These are phyloP conservation scores for Aspergillus indologenus DNA, from an alignment of 495 filamentous ascomycete species.

Conservation along the genomic window DNA sequence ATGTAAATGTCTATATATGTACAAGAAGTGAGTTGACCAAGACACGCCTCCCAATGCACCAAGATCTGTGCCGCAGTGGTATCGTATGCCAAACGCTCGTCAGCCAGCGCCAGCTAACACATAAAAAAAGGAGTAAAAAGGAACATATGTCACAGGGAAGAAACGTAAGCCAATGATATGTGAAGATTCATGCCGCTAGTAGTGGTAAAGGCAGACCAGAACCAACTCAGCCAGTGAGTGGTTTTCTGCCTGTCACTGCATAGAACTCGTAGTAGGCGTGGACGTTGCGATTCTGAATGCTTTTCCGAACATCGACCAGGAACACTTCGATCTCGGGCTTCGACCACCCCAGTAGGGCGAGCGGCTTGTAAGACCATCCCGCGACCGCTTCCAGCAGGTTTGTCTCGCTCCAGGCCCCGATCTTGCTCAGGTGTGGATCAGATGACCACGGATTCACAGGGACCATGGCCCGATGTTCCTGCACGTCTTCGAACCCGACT, in stretches of 20 bases:
- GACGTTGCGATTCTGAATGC: slow-evolving; percentile 50
- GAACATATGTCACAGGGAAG: neutral
- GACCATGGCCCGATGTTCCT: slow-evolving; percentile 52
- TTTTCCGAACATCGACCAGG: slow-evolving; percentile 55
- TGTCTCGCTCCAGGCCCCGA: slow-evolving; percentile 44
- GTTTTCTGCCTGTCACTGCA: slow-evolving; percentile 56
- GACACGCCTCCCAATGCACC: slow-evolving; percentile 18
- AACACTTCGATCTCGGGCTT: slow-evolving; percentile 55
- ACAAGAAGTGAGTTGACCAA: slow-evolving; percentile 12
- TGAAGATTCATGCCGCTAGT: slow-evolving; percentile 9
- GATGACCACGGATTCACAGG: slow-evolving; percentile 60
- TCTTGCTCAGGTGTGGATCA: slow-evolving; percentile 48
- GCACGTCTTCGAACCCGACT: slow-evolving; percentile 62
- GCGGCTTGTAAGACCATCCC: slow-evolving; percentile 47
- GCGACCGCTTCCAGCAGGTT: slow-evolving; percentile 44
- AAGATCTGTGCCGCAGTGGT: slow-evolving; percentile 26
- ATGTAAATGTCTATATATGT: neutral
- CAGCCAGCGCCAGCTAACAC: slow-evolving; percentile 15
- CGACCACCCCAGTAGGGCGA: slow-evolving; percentile 44
- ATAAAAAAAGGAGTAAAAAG: slow-evolving; percentile 6
- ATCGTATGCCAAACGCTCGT: slow-evolving; percentile 34
- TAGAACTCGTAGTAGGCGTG: slow-evolving; percentile 55
- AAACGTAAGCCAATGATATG: too few relatives aligned
- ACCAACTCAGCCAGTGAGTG: slow-evolving; percentile 23
- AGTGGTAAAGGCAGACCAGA: neutral